Evolutionary conservation across 2,329 filamentous ascomycete species (phyloP), one percentile per base, ranked within the genome.

Genomic region (Talaromyces sp.): DNA sequence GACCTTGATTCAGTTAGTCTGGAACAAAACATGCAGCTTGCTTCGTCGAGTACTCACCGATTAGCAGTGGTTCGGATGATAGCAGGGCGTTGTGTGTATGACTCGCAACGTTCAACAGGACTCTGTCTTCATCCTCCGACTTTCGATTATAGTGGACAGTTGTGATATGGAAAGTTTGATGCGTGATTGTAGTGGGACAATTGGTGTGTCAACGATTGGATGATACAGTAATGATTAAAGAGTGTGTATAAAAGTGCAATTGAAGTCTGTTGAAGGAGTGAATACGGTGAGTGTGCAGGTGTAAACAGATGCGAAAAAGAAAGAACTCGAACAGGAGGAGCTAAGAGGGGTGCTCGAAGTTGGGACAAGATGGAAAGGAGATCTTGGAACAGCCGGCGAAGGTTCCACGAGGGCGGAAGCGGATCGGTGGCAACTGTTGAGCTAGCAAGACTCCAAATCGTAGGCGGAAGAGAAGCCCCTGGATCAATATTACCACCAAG

Each of bases 351-450:
- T 63, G 61, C 61, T 33, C 47, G 35, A 39, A 22, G n/a, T 63
- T 37, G 45, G 50, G 39, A 56, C 37, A 35, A 47, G 58, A 62
- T 56, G 64, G 64, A 59, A 62, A 57, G 59, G 60, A 57, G 60
- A 62, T 61, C 60, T 62, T 62, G 64, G 64, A 61, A 62, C 62
- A 47, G 54, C 35, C 52, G 52, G n/a, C 64, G 52, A 62, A 65
- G 59, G 64, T 65, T 62, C 64, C 64, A 65, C 64, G 64, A 57
- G 27, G 50, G 64, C 64, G 64, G 64, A 54, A 65, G 47, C 64
- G 64, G 64, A 65, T 65, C 64, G 60, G 24, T 56, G 60, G 64
- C 48, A 52, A 61, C 27, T 50, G 22, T 56, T 58, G 50, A 61
- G 59, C 64, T 62, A 65, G 41, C 19, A 48, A 39, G 41, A 57